These are phyloP conservation scores for Eucalyptus pumila DNA, from an alignment of 345 rosid species.

Conservation along the genomic window DNA sequence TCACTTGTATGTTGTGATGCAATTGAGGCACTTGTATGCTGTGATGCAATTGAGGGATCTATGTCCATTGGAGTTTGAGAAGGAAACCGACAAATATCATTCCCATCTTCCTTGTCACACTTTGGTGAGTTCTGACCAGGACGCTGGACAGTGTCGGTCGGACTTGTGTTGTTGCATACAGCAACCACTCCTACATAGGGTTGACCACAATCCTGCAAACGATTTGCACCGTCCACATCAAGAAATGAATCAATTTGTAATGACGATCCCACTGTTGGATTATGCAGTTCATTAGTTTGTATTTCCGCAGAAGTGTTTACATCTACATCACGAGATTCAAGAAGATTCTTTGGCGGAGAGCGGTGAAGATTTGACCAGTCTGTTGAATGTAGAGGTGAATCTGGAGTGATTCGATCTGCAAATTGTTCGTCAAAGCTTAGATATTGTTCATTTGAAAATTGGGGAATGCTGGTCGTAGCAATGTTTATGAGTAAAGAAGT, in stretches of 20 bases:
- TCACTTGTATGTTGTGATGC: background rate
- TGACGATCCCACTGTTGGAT: too few relatives aligned
- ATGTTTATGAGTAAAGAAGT: background rate
- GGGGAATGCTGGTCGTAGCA: background rate
- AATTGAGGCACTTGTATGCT: background rate
- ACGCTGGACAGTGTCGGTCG: background rate
- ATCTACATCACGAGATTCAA: too few relatives aligned
- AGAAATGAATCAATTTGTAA: background rate
- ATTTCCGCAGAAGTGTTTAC: too few relatives aligned
- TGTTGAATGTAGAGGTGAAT: too few relatives aligned
- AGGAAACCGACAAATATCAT: rapidly evolving
- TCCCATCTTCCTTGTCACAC: background rate
- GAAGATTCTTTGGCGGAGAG: too few relatives aligned
- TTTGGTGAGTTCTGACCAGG: rapidly evolving
- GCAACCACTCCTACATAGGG: rapidly evolving
- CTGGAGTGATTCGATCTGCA: background rate
- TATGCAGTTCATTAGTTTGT: too few relatives aligned
- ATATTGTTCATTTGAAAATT: background rate
- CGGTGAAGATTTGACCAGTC: too few relatives aligned
- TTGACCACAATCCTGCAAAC: background rate
- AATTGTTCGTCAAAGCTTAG: background rate
- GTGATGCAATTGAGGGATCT: background rate
- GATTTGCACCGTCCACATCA: background rate
- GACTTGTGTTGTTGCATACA: rapidly evolving
- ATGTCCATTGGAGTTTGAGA: background rate